Base-by-base conservation (phyloP, 139 green algal genomes). In the Coccomyxa sp. region DNA sequence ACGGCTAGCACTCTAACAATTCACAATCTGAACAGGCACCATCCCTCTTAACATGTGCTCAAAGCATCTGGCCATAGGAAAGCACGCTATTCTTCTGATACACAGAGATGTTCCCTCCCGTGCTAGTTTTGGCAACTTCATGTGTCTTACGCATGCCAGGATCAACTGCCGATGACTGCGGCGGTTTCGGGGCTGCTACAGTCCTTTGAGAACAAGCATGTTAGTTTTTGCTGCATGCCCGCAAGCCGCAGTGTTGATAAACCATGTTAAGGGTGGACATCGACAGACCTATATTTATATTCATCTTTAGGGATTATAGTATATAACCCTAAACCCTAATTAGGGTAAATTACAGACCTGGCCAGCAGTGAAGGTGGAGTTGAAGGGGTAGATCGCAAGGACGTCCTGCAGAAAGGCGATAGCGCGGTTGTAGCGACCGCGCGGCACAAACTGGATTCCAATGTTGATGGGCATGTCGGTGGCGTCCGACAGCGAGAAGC, bases 341-440 rank as follows among this genome's bases (percentile, higher is more conserved):
- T 14, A 68, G 15, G 14, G 15, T 14, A 68, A 68, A 68, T 14
- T 25, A 16, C 14, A 14, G 16, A 32, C 71, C 76, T 80, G 76
- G 30, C 76, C 76, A 4, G 76, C 76, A 58, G 58, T 59, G 31
- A 80, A 80, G 4, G 76, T 60, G 30, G 58, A 30, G 23, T 80
- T 58, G 76, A 80, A 80, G 76, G 76, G 76, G 76, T 80, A 80
- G 30, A 80, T 31, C 16, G 27, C 31, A 31, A 58, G 23, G 30
- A 80, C 76, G 31, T 25, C 76, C 14, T 59, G 16, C 30, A 80
- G 76, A 3, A 80, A 58, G 13, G 13, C 76, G 10, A 80, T 80
- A 18, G 76, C 76, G 23, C 23, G 0, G 30, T 60, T 14, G 31
- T 80, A 80, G 4, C 76, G 76, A 16, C 76, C 31, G 31, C 31